Evolutionary conservation across 2,329 filamentous ascomycete genomes (phyloP), one percentile per base, ranked within the genome.

Genomic region (Colletotrichum sp.): DNA sequence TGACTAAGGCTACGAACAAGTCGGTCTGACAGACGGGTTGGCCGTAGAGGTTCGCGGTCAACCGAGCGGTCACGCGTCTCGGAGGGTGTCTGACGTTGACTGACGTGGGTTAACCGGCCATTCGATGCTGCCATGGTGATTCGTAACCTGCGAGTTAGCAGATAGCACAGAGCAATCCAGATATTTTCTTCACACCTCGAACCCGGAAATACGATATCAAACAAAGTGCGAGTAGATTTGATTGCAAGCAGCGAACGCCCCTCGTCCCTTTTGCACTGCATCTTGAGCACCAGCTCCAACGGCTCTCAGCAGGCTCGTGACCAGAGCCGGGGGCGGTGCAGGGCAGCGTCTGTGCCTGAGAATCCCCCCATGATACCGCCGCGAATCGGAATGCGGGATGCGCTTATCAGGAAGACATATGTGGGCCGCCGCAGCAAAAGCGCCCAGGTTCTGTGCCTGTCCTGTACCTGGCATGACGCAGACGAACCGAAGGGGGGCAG

Each of bases 401-500:
- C 13, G 30, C 67, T 74, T 74, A 74, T 74, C 71, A 44, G 44
- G 10, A 15, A 66, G 15, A 15, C 12, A 71, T 39, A 39, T 52
- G 28, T 64, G 71, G 71, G 13, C 4, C 18, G 10, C 21, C 32
- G 15, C n/a, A 44, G 57, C 30, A 71, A 73, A 55, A 70, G 66
- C 28, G 36, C 18, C 6, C 21, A 21, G 65, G 15, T 34, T 39
- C 34, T 24, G 26, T 65, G 15, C 21, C 60, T 60, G 63, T 34
- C 18, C 59, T 62, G 72, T 75, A 59, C 72, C 72, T 75, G 72
- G 62, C 72, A 72, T 75, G 72, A 72, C 72, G 72, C 72, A 72
- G 69, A 67, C 36, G 62, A 62, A 62, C 28, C 28, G 18, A 13
- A 57, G 36, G 55, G 55, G 32, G 32, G 59, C 59, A 62, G 59